Evolutionary conservation across 495 filamentous ascomycete species (phyloP).

Genomic region (Aspergillus hancockii): DNA sequence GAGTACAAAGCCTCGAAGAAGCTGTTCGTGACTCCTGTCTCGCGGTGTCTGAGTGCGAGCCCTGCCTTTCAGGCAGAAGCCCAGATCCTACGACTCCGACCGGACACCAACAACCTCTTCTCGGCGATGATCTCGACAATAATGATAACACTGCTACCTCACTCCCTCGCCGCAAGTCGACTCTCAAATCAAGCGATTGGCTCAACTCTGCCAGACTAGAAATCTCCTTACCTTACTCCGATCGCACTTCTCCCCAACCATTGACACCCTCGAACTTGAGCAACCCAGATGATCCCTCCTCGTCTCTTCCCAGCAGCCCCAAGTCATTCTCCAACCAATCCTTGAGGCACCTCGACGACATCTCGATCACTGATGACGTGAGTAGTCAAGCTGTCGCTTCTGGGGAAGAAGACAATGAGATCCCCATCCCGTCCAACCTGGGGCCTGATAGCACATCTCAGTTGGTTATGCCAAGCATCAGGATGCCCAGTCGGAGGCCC

Average conservation of each 20-base stretch:
- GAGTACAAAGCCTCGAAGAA: constrained; percentile 65
- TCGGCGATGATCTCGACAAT: neutral
- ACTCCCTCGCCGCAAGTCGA: constrained; percentile 30
- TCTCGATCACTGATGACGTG: constrained; percentile 52
- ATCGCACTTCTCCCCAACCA: constrained; percentile 38
- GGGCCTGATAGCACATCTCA: constrained; percentile 65
- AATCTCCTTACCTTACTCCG: constrained; percentile 23
- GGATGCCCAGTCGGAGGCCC: constrained; percentile 88
- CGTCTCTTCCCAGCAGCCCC: constrained; percentile 54
- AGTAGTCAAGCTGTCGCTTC: constrained; percentile 50
- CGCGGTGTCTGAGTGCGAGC: constrained; percentile 15
- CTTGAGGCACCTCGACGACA: constrained; percentile 49
- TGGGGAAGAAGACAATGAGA: constrained; percentile 46
- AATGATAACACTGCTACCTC: constrained; percentile 4
- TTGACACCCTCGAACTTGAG: constrained; percentile 47
- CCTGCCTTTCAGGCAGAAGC: neutral
- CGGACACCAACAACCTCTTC: neutral
- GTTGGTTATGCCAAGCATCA: constrained; percentile 96
- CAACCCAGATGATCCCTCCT: constrained; percentile 44
- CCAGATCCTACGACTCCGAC: neutral
- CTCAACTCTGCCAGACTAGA: constrained; percentile 22
- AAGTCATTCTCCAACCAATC: constrained; percentile 53
- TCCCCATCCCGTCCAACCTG: constrained; percentile 24
- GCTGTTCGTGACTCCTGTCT: constrained; percentile 39
- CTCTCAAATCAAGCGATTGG: constrained; percentile 33